These are phyloP conservation scores for Xylariaceae sp. DNA, from an alignment of 2,329 filamentous ascomycete genomes.

Conservation along the genomic window DNA sequence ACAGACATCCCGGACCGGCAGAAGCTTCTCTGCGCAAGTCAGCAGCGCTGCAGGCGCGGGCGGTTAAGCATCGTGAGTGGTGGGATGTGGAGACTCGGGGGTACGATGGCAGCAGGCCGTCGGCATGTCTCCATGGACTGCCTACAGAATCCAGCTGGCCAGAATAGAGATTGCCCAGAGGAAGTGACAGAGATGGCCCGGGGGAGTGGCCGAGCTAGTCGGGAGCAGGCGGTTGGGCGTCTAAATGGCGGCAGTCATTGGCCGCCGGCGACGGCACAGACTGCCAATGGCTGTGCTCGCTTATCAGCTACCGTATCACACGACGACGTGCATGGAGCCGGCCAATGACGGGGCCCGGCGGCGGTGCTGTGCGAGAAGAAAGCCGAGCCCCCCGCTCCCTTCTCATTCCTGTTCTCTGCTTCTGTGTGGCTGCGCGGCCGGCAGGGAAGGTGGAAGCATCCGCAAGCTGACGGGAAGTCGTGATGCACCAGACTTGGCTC, in stretches of 20 bases:
- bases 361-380: constrained; percentile 15
- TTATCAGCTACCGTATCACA: constrained; percentile 28
- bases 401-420: no score
- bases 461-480: no score
- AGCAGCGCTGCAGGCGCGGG: constrained; percentile 31
- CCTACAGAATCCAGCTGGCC: no score
- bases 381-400: no score
- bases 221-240: constrained; percentile 29
- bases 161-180: no score
- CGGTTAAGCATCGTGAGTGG: constrained; percentile 30
- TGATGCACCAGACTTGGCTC: no score
- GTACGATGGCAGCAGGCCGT: constrained; percentile 6
- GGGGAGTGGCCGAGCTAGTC: constrained; percentile 20
- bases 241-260: constrained; percentile 29
- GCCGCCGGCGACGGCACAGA: constrained; percentile 22
- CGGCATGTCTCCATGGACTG: no score
- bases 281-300: constrained; percentile 22
- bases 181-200: constrained; percentile 5
- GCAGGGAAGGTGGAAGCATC: no score
- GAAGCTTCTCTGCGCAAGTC: constrained; percentile 20
- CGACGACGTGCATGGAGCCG: constrained; percentile 15
- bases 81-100: constrained; percentile 4
- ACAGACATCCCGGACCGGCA: constrained; percentile 14
- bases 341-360: constrained; percentile 16
- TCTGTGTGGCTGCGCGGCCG: no score